phyloP scores from a whole-genome alignment of 805 yeast species.

The Dipodascopsis uninucleata region DNA sequence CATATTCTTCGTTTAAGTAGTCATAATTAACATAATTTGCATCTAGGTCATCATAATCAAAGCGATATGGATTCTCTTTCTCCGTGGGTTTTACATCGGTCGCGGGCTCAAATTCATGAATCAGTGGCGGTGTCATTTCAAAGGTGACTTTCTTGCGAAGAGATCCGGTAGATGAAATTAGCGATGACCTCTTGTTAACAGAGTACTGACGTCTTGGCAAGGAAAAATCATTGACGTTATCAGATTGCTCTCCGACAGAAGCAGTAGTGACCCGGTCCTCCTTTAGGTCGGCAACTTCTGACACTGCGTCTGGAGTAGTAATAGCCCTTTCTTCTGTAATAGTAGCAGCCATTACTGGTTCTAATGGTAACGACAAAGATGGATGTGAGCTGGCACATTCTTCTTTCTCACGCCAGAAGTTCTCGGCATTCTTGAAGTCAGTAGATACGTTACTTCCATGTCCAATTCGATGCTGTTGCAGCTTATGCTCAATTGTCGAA shows the following conservation, averaged over 20 bases:
- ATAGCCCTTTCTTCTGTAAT: not conserved
- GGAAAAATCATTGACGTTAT: not conserved
- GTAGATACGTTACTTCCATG: not conserved
- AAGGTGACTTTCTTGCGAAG: constrained; percentile 24
- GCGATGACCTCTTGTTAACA: constrained; percentile 19
- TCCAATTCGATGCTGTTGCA: constrained; percentile 2
- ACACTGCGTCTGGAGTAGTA: not conserved
- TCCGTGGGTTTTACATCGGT: too few relatives aligned
- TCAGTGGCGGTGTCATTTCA: constrained; percentile 27
- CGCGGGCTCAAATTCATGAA: constrained; percentile 20
- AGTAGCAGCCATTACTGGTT: constrained; percentile 11
- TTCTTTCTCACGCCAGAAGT: constrained; percentile 26
- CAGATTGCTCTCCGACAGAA: not conserved
- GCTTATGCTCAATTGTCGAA: constrained; percentile 20
- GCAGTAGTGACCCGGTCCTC: constrained; percentile 1
- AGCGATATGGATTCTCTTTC: not conserved
- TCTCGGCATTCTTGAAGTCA: not conserved
- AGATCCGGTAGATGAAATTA: constrained; percentile 19
- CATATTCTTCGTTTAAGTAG: not conserved
- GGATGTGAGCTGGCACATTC: not conserved
- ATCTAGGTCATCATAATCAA: not conserved
- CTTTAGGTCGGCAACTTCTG: not conserved
- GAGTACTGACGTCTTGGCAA: not conserved
- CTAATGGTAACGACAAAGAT: constrained; percentile 4
- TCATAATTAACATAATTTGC: not conserved